Percentiles rank a stretch among this genome's conserved stretches.
phyloP scores from a whole-genome alignment of 2,329 filamentous ascomycete species.

The Colletotrichum sp. region DNA sequence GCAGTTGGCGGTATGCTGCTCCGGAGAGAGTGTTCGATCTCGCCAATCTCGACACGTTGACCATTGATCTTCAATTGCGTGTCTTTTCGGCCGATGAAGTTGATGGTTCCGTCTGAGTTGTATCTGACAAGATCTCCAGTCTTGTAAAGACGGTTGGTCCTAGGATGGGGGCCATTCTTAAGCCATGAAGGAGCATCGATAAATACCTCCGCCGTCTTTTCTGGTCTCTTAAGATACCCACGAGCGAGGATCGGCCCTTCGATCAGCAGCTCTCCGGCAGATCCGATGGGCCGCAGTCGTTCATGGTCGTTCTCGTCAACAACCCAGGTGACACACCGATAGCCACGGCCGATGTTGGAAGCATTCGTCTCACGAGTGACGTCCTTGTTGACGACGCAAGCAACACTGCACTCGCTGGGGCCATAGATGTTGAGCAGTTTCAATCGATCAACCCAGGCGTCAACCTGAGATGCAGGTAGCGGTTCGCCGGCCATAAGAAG shows the following conservation, averaged over 20 bases:
- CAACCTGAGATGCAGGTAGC: constrained; percentile 14
- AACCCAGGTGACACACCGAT: constrained; percentile 24
- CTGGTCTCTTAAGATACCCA: neutral
- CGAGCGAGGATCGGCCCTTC: constrained; percentile 13
- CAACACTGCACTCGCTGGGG: neutral
- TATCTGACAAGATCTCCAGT: constrained; percentile 30
- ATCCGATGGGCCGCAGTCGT: constrained; percentile 23
- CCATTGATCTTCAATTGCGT: constrained; percentile 36
- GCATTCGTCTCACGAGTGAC: neutral
- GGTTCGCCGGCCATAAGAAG: constrained; percentile 25
- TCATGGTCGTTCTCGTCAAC: constrained; percentile 22
- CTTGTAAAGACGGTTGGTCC: constrained; percentile 21
- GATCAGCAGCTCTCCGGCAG: constrained; percentile 26
- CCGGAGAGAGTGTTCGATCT: constrained; percentile 39
- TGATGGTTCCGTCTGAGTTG: constrained; percentile 26
- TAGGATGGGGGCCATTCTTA: constrained; percentile 21
- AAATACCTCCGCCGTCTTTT: neutral
- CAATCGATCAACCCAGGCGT: constrained; percentile 11
- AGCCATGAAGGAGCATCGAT: constrained; percentile 24
- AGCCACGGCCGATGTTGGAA: constrained; percentile 24
- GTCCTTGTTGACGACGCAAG: neutral
- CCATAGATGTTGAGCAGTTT: constrained; percentile 2
- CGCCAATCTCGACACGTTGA: constrained; percentile 35
- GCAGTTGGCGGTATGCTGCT: neutral
- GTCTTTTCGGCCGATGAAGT: constrained; percentile 31